Evolutionary conservation across 73 alveolate genomes (phyloP).

Genomic region (Paramecium octaurelia): DNA sequence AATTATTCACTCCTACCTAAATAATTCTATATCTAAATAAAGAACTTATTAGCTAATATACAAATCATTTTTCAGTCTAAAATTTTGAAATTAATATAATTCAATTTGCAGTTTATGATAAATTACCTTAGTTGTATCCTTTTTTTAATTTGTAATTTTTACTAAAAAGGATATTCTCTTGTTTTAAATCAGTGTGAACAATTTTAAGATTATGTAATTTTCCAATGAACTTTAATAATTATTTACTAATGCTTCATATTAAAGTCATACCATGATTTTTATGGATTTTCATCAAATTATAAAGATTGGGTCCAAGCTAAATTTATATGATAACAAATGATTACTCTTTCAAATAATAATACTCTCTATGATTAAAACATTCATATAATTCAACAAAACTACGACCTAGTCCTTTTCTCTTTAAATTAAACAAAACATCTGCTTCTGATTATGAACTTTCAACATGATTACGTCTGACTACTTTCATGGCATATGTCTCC

Average conservation of each 20-base stretch:
- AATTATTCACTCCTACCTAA: conserved; percentile 76
- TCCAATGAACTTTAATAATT: conserved; percentile 76
- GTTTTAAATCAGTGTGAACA: conserved; percentile 98
- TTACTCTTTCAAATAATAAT: conserved; percentile 84
- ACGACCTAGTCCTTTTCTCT: conserved; percentile 47
- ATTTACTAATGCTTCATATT: conserved; percentile 76
- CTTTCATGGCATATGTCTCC: conserved; percentile 29
- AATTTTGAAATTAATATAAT: no score
- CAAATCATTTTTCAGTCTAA: no score
- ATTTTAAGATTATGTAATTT: conserved; percentile 67
- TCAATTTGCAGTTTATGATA: no score
- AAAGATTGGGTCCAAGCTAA: conserved; percentile 86
- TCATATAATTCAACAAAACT: conserved; percentile 52
- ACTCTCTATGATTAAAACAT: conserved; percentile 58
- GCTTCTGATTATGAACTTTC: conserved; percentile 69
- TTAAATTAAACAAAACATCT: conserved; percentile 74
- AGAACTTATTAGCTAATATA: not conserved
- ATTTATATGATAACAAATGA: not conserved
- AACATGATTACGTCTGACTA: conserved; percentile 26
- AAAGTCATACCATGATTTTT: conserved; percentile 82
- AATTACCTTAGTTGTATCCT: not conserved
- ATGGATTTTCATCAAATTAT: conserved; percentile 84
- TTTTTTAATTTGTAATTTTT: not conserved
- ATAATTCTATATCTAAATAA: conserved; percentile 69
- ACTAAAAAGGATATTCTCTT: conserved; percentile 92